Base-by-base conservation (phyloP, 2,329 filamentous ascomycete genomes). In the Fusarium sp. region DNA sequence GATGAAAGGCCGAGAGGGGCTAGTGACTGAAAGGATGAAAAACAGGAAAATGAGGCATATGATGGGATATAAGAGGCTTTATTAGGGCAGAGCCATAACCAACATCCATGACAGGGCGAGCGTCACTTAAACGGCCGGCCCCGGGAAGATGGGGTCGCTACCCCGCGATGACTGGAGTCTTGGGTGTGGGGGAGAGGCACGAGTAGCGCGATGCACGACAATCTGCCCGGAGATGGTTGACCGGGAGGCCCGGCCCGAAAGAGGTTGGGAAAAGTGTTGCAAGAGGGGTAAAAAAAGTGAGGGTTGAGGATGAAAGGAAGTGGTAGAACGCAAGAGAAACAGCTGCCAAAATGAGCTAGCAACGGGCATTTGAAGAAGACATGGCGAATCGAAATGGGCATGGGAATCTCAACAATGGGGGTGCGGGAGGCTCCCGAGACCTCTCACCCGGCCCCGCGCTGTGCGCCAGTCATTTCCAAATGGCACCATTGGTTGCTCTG, bases 341-440 rank as follows among this genome's bases (percentile, higher is more conserved):
- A 65, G 20, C 24, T 33, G 46, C 56, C 56, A 61, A 40, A 55
- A 49, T 40, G 35, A 8, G 56, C 57, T 33, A 44, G 17, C 27
- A n/a, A 62, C 9, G 40, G 33, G 17, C 27, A 35, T 53, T 40
- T 35, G 46, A 42, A 22, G 20, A 14, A 27, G 53, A 44, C 29
- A 29, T 53, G 51, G 58, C 16, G 55, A 22, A 73, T 63, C 62
- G 24, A 69, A 66, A 49, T 36, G 58, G 44, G 35, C 5, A 74
- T 69, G 70, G 70, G 14, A 64, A 61, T 75, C 62, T 74, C 16
- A 20, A 67, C 53, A 64, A 62, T 44, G 66, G 72, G 36, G 69
- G 69, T 72, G 72, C 72, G 72, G 72, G 72, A 75, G 69, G 59
- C 69, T 70, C 72, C 72, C 71, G 72, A 75, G 66, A 75, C 72